Evolutionary conservation across 108 stramenopile species (phyloP), one percentile per base, ranked within the genome.

Genomic region (Mayamaea pseudoterrestris): DNA sequence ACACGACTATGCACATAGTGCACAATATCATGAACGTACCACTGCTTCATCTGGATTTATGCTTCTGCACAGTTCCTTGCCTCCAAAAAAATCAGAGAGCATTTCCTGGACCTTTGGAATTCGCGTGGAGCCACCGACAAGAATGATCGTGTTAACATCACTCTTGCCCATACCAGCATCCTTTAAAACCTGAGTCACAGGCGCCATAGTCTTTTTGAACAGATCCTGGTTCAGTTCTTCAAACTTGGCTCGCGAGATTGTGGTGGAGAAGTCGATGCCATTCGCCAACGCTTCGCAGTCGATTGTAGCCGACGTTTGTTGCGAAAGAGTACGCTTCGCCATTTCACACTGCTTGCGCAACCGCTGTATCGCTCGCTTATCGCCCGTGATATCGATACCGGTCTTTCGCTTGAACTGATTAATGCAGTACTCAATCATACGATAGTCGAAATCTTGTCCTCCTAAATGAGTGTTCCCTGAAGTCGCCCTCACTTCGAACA

Each of bases 41-140:
- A 98, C 97, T 20, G 93, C 91, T 65, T 98, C 97, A 61, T 98
- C 97, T 31, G 97, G 94, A 64, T 96, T 96, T 52, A 98, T 86
- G 39, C 84, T 80, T 52, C 79, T 74, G 28, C 71, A 74, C 1
- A 79, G 74, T 60, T 96, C 93, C 74, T 96, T 98, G 29, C 98
- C 95, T 41, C 77, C 80, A 68, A 97, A 98, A 65, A 62, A 97
- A 41, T 96, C 94, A 45, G 78, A 86, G 31, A 98, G 52, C 27
- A 98, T 66, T 35, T 62, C 41, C 67, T 96, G 95, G 9, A 98
- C 76, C 63, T 89, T 88, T 23, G 97, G 97, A 55, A 96, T 98
- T 39, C 97, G 85, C 6, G 97, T 98, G 27, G 97, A 98, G 8
- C 68, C 94, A 32, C 98, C 98, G 2, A 98, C 98, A 20, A 98